Evolutionary conservation across 1,284 basidiomycete genomes (phyloP), one percentile per base, ranked within the genome.

Genomic region (Inonotus obliquus): DNA sequence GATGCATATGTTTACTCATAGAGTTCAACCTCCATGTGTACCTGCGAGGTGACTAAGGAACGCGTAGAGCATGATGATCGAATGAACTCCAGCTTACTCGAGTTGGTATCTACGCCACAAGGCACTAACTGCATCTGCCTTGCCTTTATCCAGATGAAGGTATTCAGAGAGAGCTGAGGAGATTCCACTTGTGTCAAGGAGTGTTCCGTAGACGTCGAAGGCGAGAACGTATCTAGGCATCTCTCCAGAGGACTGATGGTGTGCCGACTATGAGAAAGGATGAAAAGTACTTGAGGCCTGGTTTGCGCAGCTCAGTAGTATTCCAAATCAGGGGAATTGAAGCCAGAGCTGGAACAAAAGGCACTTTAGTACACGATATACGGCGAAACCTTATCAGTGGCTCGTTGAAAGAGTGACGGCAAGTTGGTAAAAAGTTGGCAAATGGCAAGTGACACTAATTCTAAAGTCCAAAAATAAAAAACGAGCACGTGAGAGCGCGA

Each of bases 1-100:
- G 37, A 25, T 14, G 32, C 1, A 62, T 63, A 6, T 1, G n/a
- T 2, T 41, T 61, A 72, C 73, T 68, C 71, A 73, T 75, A 4
- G 72, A 71, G 56, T 72, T 72, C 27, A 74, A 54, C 21, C 73
- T 61, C 70, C 70, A 75, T 6, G 73, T 74, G 61, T 74, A 74
- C 55, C 72, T 74, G 14, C 41, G 1, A 58, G 39, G 7, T 9
- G 1, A 13, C 10, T 45, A 41, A 44, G 27, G 23, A 44, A n/a
- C n/a, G n/a, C n/a, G 21, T 53, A 25, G 32, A 19, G 27, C 13
- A 54, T n/a, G 25, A 23, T 21, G 9, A 47, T n/a, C 14, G 2
- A 4, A 41, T 5, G 5, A 19, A 49, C 41, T 11, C 9, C 11
- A 10, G 67, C 73, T 38, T 47, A 74, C 73, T 74, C 71, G 21